Evolutionary conservation across 768 basidiomycete species (phyloP), one percentile per base, ranked within the genome.

Genomic region (Stropharia rugosoannulata): DNA sequence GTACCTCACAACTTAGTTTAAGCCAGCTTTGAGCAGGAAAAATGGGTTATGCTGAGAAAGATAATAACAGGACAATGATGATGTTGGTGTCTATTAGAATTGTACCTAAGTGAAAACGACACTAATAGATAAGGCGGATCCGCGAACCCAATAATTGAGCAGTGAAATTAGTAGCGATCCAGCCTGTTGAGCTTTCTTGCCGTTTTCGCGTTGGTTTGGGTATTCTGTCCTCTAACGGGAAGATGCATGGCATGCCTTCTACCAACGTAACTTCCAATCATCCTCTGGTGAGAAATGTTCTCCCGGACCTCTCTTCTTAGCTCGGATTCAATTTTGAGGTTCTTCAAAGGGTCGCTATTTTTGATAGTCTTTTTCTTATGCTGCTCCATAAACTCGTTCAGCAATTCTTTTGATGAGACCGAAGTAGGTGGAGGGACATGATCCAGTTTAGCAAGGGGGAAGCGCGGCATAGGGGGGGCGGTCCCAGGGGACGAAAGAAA

Each of bases 191-290:
- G 85, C 72, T 87, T 94, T 73, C 75, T 88, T 35, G 96, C 96
- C 43, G 93, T 96, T 73, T 80, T 84, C 51, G 93, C 94, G 66
- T 98, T 98, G 52, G 82, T 87, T 70, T 86, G 87, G 4, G 95
- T 98, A 53, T 88, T 88, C 73, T 98, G 96, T 54, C 96, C 96
- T 70, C 96, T 82, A 57, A 98, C 96, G 3, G 96, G 96, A 43
- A 96, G 72, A 56, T 87, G 84, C 87, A 95, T 93, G 7, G 93
- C 93, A 69, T 98, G 96, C 71, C 95, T 78, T 77, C 85, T 85
- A 48, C 97, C 97, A 49, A 93, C 85, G 71, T 96, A 95, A 62
- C 89, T 93, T 46, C 96, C 96, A 71, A 98, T 94, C 81, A 89
- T 89, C 58, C 93, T 79, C 72, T 95, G 86, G 73, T 97, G 95